Evolutionary conservation across 176 grass and related monocot species (phyloP).

Genomic region (Hsuehochloa calcarea): DNA sequence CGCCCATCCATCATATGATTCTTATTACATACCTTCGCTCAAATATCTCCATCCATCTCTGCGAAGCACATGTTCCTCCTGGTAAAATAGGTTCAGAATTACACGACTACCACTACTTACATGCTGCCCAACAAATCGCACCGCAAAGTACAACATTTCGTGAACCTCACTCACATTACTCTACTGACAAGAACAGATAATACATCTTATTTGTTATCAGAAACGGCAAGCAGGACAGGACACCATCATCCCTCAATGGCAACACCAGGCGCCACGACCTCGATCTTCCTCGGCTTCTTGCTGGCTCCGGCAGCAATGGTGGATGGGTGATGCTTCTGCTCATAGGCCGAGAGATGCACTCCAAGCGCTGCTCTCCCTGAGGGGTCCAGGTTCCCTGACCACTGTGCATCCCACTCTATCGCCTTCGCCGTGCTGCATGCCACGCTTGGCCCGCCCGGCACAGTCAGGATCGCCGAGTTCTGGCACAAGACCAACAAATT

Average conservation of each 20-base stretch:
- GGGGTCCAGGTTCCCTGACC: no score
- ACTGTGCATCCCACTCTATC: constrained; percentile 37
- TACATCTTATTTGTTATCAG: constrained; percentile 20
- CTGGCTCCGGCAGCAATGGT: constrained; percentile 23
- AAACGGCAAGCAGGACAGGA: constrained; percentile 16
- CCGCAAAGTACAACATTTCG: neutral
- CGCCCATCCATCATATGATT: neutral
- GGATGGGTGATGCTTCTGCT: constrained; percentile 10
- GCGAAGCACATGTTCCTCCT: neutral
- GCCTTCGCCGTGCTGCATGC: constrained; percentile 47
- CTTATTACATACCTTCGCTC: neutral
- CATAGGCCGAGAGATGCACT: constrained; percentile 45
- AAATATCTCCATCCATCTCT: neutral
- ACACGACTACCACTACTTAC: neutral
- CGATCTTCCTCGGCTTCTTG: constrained; percentile 44
- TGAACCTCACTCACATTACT: neutral
- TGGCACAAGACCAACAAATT: neutral
- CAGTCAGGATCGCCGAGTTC: neutral
- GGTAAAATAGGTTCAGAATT: neutral
- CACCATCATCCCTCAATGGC: constrained; percentile 29
- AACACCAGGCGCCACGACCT: constrained; percentile 7
- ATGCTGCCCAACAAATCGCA: neutral
- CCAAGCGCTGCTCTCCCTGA: constrained; percentile 56
- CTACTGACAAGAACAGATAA: neutral
- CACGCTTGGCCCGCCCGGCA: neutral